Conservation (phyloP, 495 filamentous ascomycete genomes). For the Hyphodiscus hymeniophilus region DNA sequence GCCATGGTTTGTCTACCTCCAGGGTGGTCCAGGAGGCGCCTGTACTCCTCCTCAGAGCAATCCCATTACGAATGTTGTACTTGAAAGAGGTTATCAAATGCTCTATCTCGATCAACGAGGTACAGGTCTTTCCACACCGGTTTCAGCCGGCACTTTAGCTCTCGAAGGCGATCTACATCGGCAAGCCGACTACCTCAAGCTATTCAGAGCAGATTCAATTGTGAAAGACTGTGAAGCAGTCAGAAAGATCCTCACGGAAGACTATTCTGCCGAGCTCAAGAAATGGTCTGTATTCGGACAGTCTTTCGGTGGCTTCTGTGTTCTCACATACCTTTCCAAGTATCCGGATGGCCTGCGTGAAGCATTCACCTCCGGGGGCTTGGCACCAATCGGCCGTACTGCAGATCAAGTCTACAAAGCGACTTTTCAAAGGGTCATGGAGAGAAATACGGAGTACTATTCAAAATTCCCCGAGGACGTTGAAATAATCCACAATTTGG, state of each 20-base stretch:
- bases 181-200: constrained; percentile 76
- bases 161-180: constrained; percentile 48
- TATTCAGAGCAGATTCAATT: constrained; percentile 83
- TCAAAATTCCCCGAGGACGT: constrained; percentile 78
- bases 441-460: constrained; percentile 67
- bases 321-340: constrained; percentile 71
- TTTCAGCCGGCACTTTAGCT: constrained; percentile 62
- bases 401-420: constrained; percentile 70
- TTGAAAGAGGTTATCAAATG: constrained; percentile 77
- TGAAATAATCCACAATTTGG: constrained; percentile 56
- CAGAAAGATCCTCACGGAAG: constrained; percentile 58
- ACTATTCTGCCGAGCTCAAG: constrained; percentile 59
- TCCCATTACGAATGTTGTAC: constrained; percentile 54
- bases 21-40: constrained; percentile 74
- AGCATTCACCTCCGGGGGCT: constrained; percentile 74
- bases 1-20: constrained; percentile 52
- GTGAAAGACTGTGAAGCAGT: constrained; percentile 87
- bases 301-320: constrained; percentile 86
- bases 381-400: constrained; percentile 62
- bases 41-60: constrained; percentile 65
- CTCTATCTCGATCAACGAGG: constrained; percentile 84
- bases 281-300: constrained; percentile 86
- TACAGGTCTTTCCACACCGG: constrained; percentile 72
- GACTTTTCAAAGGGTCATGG: constrained; percentile 53
- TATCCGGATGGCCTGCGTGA: constrained; percentile 71